These are phyloP conservation scores for Auricularia sp. DNA, from an alignment of 768 basidiomycete species.

Conservation along the genomic window DNA sequence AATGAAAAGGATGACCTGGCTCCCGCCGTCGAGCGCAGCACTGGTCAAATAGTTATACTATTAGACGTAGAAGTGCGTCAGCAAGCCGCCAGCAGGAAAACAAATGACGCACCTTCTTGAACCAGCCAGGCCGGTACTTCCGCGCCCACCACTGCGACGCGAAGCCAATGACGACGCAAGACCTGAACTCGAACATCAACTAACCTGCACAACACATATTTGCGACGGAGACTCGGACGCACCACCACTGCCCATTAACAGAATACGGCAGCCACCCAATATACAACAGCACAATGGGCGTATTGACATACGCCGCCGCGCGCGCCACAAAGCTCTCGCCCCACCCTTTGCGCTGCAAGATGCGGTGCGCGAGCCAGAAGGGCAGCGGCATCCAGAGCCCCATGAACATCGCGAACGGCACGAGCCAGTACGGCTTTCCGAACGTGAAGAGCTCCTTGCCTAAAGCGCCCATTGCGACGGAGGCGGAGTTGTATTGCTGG, in stretches of 20 bases:
- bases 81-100: neutral
- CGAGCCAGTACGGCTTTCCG: conserved; percentile 36
- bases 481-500: conserved; percentile 42
- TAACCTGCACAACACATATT: neutral
- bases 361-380: conserved; percentile 36
- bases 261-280: conserved; percentile 12
- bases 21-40: conserved; percentile 41
- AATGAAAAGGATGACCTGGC: conserved; percentile 40
- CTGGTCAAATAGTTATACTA: conserved; percentile 36
- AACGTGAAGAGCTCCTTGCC: conserved; percentile 41
- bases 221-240: neutral
- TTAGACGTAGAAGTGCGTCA: neutral
- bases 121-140: conserved; percentile 32
- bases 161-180: conserved; percentile 41
- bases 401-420: conserved; percentile 41
- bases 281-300: conserved; percentile 32
- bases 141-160: conserved; percentile 41
- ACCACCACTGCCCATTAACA: conserved; percentile 36
- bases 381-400: conserved; percentile 40
- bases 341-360: conserved; percentile 18
- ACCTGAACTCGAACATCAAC: conserved; percentile 26
- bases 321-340: conserved; percentile 24
- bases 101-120: conserved; percentile 29
- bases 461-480: conserved; percentile 46
- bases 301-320: conserved; percentile 33